Evolutionary conservation across 2,329 filamentous ascomycete species (phyloP).

Genomic region (Diplodia corticola): DNA sequence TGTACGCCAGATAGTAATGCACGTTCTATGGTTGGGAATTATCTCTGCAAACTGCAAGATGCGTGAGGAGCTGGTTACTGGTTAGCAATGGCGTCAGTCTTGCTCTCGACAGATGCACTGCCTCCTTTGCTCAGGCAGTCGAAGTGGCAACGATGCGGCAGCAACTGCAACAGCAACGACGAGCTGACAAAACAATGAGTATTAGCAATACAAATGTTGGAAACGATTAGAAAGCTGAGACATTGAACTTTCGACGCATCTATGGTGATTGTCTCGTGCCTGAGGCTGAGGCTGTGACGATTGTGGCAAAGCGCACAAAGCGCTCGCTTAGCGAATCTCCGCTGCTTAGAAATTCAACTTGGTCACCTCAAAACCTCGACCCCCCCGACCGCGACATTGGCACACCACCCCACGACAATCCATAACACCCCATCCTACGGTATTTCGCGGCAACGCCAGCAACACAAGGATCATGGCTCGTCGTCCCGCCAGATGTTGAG

Average conservation of each 20-base stretch:
- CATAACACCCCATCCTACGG: slow-evolving; percentile 48
- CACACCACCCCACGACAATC: slow-evolving; percentile 32
- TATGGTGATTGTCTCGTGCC: background rate
- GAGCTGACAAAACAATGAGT: background rate
- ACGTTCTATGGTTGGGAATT: slow-evolving; percentile 19
- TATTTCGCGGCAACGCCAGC: no score
- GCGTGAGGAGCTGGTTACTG: background rate
- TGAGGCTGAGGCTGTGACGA: slow-evolving; percentile 10
- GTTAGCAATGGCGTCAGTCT: background rate
- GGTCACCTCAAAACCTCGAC: slow-evolving; percentile 23
- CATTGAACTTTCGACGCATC: background rate
- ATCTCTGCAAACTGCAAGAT: background rate
- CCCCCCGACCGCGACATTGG: slow-evolving; percentile 16
- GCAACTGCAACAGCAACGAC: background rate
- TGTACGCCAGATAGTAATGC: slow-evolving; percentile 20
- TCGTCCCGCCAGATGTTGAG: slow-evolving; percentile 98
- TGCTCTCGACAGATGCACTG: background rate
- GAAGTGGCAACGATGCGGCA: no score
- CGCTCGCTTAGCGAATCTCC: slow-evolving; percentile 19
- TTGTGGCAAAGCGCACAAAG: slow-evolving; percentile 22
- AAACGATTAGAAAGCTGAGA: background rate
- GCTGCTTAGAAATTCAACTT: slow-evolving; percentile 24
- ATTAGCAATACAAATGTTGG: background rate
- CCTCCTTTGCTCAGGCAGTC: background rate
- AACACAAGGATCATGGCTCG: slow-evolving; percentile 99